phyloP scores from a whole-genome alignment of 140 eudicot genomes.

The Flaveria floridana region DNA sequence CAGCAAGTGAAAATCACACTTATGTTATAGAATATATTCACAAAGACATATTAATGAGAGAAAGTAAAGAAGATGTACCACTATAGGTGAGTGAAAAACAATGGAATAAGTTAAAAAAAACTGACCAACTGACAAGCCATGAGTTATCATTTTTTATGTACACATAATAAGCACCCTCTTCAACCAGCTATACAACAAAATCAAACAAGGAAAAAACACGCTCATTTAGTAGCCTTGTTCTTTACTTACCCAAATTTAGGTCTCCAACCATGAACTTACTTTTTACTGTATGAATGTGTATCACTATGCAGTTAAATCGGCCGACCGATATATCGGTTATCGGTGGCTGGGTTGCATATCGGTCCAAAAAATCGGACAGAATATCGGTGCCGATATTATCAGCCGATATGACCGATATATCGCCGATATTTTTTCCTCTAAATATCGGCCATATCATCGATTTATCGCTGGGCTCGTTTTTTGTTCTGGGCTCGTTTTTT shows the following conservation, averaged over 20 bases:
- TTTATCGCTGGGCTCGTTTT: too few species aligned
- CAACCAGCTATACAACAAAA: slow-evolving; percentile 6
- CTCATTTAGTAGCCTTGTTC: neutral
- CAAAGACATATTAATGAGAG: slow-evolving; percentile 7
- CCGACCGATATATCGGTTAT: too few species aligned
- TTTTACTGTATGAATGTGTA: neutral
- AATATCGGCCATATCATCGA: too few species aligned
- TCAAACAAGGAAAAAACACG: neutral
- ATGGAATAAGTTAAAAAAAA: neutral
- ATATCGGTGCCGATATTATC: too few species aligned
- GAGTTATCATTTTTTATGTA: neutral
- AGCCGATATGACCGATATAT: too few species aligned
- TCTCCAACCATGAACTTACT: slow-evolving; percentile 19
- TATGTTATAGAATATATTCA: slow-evolving; percentile 22
- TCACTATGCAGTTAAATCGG: too few species aligned
- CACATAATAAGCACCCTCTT: slow-evolving; percentile 22
- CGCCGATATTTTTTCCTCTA: too few species aligned
- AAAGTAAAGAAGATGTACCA: neutral
- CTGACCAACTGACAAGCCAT: slow-evolving; percentile 3
- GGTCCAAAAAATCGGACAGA: too few species aligned
- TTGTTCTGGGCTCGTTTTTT: too few species aligned
- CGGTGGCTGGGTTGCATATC: too few species aligned
- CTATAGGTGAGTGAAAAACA: slow-evolving; percentile 10
- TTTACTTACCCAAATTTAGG: neutral
- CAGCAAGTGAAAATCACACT: slow-evolving; percentile 27